phyloP scores from a whole-genome alignment of 257 asterid species.

The Ilex asprella region DNA sequence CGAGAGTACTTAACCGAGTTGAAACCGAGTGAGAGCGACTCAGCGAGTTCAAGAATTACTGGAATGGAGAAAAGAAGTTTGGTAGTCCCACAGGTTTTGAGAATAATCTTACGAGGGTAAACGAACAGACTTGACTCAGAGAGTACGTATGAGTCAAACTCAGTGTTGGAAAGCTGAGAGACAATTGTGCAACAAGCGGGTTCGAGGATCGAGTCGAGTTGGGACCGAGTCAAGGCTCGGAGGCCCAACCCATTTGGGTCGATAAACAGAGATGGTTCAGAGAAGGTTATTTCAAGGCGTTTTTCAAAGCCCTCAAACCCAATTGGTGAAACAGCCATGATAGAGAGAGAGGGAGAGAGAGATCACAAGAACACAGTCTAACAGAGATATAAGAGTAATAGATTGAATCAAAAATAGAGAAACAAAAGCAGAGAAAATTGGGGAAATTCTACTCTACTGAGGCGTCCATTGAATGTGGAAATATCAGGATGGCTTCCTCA shows the following conservation, averaged over 20 bases:
- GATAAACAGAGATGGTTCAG: constrained; percentile 9
- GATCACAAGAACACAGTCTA: not conserved
- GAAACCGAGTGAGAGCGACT: constrained; percentile 15
- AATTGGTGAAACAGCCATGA: constrained; percentile 26
- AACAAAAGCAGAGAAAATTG: not conserved
- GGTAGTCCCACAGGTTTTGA: constrained; percentile 50
- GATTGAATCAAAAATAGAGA: too few species aligned
- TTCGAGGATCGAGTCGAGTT: constrained; percentile 35
- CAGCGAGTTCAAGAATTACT: constrained; percentile 26
- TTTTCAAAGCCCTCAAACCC: constrained; percentile 53
- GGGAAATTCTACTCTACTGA: constrained; percentile 15
- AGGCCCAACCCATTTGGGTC: constrained; percentile 34
- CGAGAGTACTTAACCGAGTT: constrained; percentile 33
- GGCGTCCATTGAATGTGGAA: constrained; percentile 3
- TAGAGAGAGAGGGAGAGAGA: not conserved
- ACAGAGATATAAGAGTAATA: not conserved
- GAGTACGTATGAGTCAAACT: constrained; percentile 40
- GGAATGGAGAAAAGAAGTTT: constrained; percentile 30
- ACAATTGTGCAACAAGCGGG: constrained; percentile 46
- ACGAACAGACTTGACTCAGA: constrained; percentile 49
- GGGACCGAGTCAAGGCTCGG: constrained; percentile 23
- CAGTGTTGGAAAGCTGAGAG: constrained; percentile 28
- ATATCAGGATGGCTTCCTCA: constrained; percentile 39
- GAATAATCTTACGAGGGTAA: constrained; percentile 29
- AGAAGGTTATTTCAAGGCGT: constrained; percentile 34